Evolutionary conservation across 2,329 filamentous ascomycete species (phyloP), one percentile per base, ranked within the genome.

Genomic region (Calonectria multiphialidica): DNA sequence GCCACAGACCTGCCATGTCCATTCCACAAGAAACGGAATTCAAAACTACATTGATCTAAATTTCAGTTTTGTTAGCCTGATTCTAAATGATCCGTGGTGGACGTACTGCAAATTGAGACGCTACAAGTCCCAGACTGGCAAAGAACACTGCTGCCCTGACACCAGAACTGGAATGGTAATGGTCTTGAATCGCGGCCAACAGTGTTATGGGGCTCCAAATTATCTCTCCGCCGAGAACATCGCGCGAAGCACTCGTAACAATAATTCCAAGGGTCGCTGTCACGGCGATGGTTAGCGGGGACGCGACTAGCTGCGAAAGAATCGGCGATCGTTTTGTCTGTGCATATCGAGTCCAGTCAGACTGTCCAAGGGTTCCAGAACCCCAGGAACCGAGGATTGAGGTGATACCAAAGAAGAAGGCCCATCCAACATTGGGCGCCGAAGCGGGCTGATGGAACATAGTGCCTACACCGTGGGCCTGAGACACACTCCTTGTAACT

Each of bases 11-110:
- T 0, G 89, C 85, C 61, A 91, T 81, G 75, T 91, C 90, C 83
- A 91, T 90, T 7, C 89, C 89, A 3, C 85, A 84, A 0, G 86
- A 86, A 74, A 89, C 84, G 1, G 84, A 84, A 74, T 90, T 90
- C 65, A 86, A 82, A 45, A 87, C 83, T 5, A 79, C 65, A 2
- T 71, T 75, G 7, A 77, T 78, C 72, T 62, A 3, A 0, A 12
- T 45, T 62, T 18, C 4, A 16, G 28, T 15, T 13, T 8, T 2
- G 13, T 62, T 33, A 62, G 57, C 13, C 18, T 45, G 16, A 21
- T 12, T 13, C 15, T 5, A 9, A 21, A 33, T 8, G 9, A 42
- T 30, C 2, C 4, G 5, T 30, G 28, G 28, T 30, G 10, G 2
- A 18, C 3, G 2, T 15, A 62, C 57, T 16, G 80, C 75, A 47